Evolutionary conservation across 352 stramenopile species (phyloP).

Genomic region (Saprolegnia diclina): DNA sequence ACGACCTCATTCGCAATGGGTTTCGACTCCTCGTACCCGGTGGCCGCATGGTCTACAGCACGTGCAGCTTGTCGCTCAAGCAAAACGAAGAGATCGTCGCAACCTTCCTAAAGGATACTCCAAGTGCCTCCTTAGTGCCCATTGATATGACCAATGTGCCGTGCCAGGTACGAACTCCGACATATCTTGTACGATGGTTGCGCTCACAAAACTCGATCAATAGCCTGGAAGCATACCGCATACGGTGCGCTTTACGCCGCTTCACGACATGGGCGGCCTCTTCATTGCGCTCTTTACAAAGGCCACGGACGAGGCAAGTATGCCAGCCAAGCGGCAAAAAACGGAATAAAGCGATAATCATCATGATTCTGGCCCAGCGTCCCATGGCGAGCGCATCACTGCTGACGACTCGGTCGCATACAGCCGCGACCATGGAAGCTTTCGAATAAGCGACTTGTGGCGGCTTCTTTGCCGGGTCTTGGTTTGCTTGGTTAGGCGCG

Average conservation of each 20-base stretch:
- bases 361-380: not conserved
- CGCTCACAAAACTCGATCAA: not conserved
- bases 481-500: too few species aligned
- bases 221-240: slow-evolving; percentile 45
- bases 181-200: not conserved
- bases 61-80: slow-evolving; percentile 87
- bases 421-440: slow-evolving; percentile 21
- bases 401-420: not conserved
- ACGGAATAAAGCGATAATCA: not conserved
- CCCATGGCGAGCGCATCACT: too few species aligned
- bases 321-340: slow-evolving; percentile 11
- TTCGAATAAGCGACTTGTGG: not conserved
- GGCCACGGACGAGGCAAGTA: not conserved
- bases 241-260: slow-evolving; percentile 68
- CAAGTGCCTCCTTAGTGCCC: slow-evolving; percentile 34
- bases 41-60: slow-evolving; percentile 93
- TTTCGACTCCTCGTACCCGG: slow-evolving; percentile 84
- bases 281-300: slow-evolving; percentile 46
- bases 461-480: not conserved
- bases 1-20: slow-evolving; percentile 66
- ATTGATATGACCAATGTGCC: slow-evolving; percentile 34
- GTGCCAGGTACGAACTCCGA: slow-evolving; percentile 19
- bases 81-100: slow-evolving; percentile 93
- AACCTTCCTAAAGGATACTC: slow-evolving; percentile 58
- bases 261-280: slow-evolving; percentile 58